These are phyloP conservation scores for Quercus gilva DNA, from an alignment of 306 rosid genomes.

Conservation along the genomic window DNA sequence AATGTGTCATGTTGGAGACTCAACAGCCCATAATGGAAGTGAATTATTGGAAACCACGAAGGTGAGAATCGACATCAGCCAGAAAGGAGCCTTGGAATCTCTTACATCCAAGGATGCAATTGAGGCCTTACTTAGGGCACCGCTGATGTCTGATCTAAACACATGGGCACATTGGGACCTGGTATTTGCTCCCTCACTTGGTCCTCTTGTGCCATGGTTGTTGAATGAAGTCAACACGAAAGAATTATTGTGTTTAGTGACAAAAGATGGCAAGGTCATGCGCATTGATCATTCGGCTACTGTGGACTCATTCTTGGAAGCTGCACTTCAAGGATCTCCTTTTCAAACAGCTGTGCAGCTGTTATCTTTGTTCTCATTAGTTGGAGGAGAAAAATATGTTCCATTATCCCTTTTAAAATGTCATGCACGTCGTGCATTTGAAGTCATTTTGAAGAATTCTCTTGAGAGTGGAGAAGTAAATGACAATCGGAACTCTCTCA, in stretches of 20 bases:
- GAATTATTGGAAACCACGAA: constrained; percentile 27
- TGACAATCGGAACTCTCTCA: constrained; percentile 32
- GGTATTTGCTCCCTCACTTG: constrained; percentile 74
- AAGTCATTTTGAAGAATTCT: constrained; percentile 57
- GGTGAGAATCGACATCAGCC: constrained; percentile 25
- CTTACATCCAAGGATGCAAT: constrained; percentile 60
- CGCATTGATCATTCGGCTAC: constrained; percentile 79
- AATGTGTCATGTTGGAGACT: constrained; percentile 33
- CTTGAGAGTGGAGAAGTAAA: constrained; percentile 38
- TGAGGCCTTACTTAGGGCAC: constrained; percentile 65
- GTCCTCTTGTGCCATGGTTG: constrained; percentile 81
- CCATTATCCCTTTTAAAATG: constrained; percentile 73
- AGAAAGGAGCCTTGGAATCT: constrained; percentile 28
- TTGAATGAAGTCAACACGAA: constrained; percentile 61
- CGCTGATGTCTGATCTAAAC: constrained; percentile 82
- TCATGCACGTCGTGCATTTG: constrained; percentile 66
- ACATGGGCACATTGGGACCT: constrained; percentile 95
- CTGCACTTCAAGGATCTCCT: constrained; percentile 76
- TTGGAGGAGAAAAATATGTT: constrained; percentile 73
- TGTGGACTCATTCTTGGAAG: constrained; percentile 69
- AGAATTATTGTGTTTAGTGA: constrained; percentile 73
- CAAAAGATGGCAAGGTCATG: constrained; percentile 75
- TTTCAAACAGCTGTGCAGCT: constrained; percentile 74
- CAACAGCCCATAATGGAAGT: constrained; percentile 37
- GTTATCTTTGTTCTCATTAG: constrained; percentile 58